Percentiles rank a stretch among this genome's conserved stretches.
Conservation (phyloP, 202 grass and related monocot species). For the Tripidium arundinaceum region DNA sequence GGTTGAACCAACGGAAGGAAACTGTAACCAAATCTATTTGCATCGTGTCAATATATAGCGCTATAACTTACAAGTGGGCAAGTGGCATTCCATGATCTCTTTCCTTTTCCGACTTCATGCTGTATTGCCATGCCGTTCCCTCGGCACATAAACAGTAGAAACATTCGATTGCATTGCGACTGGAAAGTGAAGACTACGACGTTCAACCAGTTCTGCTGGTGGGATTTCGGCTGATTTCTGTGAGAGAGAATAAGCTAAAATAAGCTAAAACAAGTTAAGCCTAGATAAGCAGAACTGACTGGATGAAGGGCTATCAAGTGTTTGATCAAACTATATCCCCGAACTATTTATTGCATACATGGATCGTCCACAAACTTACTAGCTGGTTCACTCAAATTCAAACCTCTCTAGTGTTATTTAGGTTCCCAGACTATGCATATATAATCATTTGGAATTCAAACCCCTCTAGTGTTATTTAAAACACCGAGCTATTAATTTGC, state of each 20-base stretch:
- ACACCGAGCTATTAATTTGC: too few relatives aligned
- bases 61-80: background rate
- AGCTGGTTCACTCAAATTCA: background rate
- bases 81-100: background rate
- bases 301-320: background rate
- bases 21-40: background rate
- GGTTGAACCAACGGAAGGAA: background rate
- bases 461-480: too few relatives aligned
- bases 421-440: too few relatives aligned
- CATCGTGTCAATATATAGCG: background rate
- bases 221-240: too few relatives aligned
- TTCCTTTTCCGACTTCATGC: background rate
- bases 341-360: background rate
- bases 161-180: background rate
- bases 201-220: too few relatives aligned
- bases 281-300: too few relatives aligned
- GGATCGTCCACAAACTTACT: background rate
- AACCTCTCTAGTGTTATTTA: background rate
- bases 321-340: too few relatives aligned
- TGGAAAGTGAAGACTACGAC: too few relatives aligned
- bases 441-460: too few relatives aligned
- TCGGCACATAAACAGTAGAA: background rate
- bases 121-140: background rate
- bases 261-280: too few relatives aligned
- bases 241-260: too few relatives aligned